Evolutionary conservation across 176 grass and related monocot species (phyloP).

Genomic region (Metroxylon sagu): DNA sequence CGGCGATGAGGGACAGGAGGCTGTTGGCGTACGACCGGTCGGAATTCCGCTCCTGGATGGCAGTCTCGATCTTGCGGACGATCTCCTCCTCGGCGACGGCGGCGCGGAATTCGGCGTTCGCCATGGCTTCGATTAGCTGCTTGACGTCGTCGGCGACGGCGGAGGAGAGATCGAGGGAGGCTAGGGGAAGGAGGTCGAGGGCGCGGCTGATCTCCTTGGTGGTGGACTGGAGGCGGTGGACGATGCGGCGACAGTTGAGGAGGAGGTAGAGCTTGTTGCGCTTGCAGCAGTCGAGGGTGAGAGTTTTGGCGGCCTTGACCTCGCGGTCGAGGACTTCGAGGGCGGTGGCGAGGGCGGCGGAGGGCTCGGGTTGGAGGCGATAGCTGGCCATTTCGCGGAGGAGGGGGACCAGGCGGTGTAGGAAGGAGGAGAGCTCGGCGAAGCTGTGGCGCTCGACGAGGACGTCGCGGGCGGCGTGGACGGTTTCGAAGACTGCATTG

Average conservation of each 20-base stretch:
- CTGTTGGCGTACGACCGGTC: conserved; percentile 2
- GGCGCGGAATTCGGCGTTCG: neutral
- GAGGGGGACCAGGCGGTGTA: neutral
- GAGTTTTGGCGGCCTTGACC: too few species aligned
- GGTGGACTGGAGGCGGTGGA: neutral
- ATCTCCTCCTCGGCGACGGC: neutral
- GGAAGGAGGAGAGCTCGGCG: neutral
- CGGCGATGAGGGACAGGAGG: neutral
- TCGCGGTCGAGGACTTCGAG: too few species aligned
- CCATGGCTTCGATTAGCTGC: neutral
- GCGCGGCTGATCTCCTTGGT: conserved; percentile 8
- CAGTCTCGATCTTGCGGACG: neutral
- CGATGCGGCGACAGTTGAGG: conserved; percentile 4
- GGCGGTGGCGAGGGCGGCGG: too few species aligned
- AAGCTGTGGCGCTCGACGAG: conserved; percentile 1
- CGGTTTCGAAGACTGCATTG: too few species aligned
- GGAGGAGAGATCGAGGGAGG: too few species aligned
- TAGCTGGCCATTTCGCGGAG: neutral
- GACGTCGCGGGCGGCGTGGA: neutral
- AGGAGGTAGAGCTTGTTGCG: neutral
- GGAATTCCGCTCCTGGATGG: conserved; percentile 1
- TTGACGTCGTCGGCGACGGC: too few species aligned
- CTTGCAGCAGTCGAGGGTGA: neutral
- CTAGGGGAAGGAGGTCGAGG: neutral
- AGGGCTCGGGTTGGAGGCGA: too few species aligned